Evolutionary conservation across 352 stramenopile species (phyloP).

Genomic region (Globisporangium megalacanthum): DNA sequence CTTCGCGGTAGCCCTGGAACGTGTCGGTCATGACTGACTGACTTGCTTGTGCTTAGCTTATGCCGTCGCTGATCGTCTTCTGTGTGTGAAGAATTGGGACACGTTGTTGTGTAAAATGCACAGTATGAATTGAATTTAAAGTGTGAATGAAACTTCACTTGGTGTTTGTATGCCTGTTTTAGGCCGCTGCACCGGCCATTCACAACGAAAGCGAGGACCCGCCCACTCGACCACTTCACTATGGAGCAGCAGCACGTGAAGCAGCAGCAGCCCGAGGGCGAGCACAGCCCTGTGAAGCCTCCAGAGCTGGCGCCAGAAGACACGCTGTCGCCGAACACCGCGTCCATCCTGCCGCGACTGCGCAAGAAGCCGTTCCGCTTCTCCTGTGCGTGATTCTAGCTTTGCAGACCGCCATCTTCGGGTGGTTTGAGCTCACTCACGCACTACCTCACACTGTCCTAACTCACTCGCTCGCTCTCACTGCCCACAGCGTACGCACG

Average conservation of each 20-base stretch:
- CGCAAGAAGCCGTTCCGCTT: slow-evolving; percentile 19
- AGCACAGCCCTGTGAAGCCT: slow-evolving; percentile 1
- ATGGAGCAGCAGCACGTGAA: slow-evolving; percentile 4
- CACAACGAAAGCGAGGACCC: not conserved
- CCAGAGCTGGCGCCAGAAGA: not conserved
- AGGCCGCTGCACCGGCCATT: too few species aligned
- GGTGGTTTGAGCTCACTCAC: too few species aligned
- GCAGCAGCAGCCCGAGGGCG: slow-evolving; percentile 1
- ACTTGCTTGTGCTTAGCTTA: not conserved
- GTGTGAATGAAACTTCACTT: too few species aligned
- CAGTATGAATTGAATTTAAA: not conserved
- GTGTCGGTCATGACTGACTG: slow-evolving; percentile 69
- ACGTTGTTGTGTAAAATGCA: not conserved
- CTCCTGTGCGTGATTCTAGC: slow-evolving; percentile 11
- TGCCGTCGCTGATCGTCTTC: not conserved
- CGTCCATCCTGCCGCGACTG: slow-evolving; percentile 16
- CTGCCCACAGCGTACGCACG: slow-evolving; percentile 42
- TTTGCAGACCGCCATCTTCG: not conserved
- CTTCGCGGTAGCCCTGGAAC: slow-evolving; percentile 72
- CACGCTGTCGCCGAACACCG: slow-evolving; percentile 11
- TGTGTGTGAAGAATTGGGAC: not conserved
- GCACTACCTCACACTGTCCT: not conserved
- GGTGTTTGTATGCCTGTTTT: too few species aligned
- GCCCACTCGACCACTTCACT: not conserved
- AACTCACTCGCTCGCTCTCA: not conserved